A percentile compares a stretch with the other conserved stretches of the same genome.
Conservation (phyloP, 2,329 filamentous ascomycete genomes). For the Aphanocladium album region DNA sequence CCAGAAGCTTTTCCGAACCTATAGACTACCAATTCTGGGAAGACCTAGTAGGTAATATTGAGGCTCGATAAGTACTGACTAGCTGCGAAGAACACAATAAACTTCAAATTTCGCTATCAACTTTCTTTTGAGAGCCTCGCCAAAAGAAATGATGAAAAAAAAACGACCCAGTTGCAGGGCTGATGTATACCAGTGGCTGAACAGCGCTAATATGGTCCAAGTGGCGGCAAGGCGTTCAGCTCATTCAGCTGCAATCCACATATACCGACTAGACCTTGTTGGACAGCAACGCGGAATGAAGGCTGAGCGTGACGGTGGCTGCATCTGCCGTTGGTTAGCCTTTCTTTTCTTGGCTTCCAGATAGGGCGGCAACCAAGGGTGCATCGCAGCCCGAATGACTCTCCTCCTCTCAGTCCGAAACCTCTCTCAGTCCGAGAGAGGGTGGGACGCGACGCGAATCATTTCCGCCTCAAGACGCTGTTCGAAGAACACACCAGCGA, state of each 20-base stretch:
- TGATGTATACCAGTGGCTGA: background rate
- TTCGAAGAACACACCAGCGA: no score
- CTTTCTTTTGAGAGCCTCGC: background rate
- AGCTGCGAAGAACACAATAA: background rate
- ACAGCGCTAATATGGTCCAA: background rate
- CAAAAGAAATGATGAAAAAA: background rate
- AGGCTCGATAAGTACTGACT: background rate
- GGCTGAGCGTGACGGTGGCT: background rate
- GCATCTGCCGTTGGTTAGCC: background rate
- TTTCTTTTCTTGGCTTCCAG: background rate
- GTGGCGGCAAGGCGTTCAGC: conserved; percentile 12
- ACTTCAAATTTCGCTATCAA: background rate
- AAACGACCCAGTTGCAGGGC: background rate
- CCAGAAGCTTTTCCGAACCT: conserved; percentile 17
- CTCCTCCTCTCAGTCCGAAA: no score
- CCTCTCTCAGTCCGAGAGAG: no score
- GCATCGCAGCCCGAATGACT: no score
- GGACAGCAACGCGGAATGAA: conserved; percentile 1
- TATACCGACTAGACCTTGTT: conserved; percentile 2
- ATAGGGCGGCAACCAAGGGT: background rate
- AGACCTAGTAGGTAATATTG: conserved; percentile 17
- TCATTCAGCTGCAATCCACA: conserved; percentile 7
- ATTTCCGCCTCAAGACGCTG: no score
- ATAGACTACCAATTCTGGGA: conserved; percentile 21
- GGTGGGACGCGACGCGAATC: no score